These are phyloP conservation scores for Yamadazyma jaroonii DNA, from an alignment of 1,139 yeast species.

Conservation along the genomic window DNA sequence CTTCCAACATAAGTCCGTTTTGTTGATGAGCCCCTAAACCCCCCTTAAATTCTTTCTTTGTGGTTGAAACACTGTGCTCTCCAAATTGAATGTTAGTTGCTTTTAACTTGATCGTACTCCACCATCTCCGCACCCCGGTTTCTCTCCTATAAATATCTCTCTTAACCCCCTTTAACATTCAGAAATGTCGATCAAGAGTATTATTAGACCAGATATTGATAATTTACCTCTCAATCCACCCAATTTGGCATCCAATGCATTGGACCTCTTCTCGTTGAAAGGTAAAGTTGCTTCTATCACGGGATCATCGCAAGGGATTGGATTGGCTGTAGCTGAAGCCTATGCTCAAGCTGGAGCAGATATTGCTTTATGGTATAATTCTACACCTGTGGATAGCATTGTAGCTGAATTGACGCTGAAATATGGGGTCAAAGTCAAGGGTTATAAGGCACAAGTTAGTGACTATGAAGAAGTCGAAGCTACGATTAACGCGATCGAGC, in stretches of 20 bases:
- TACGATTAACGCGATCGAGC: constrained; percentile 12
- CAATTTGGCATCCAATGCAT: constrained; percentile 17
- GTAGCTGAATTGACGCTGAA: constrained; percentile 10
- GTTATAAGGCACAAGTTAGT: constrained; percentile 43
- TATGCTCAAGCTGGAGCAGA: constrained; percentile 26
- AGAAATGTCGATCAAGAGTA: neutral
- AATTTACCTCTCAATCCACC: constrained; percentile 13
- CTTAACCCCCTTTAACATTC: neutral
- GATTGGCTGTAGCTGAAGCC: constrained; percentile 29
- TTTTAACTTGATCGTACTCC: too few relatives aligned
- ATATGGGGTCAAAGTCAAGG: constrained; percentile 13
- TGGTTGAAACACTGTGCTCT: too few relatives aligned
- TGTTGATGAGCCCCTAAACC: too few relatives aligned
- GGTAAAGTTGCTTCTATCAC: constrained; percentile 30
- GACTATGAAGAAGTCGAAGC: constrained; percentile 21
- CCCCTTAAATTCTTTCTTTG: too few relatives aligned
- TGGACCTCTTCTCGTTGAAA: constrained; percentile 21
- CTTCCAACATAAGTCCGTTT: too few relatives aligned
- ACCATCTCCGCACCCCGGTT: neutral
- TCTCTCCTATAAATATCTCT: neutral
- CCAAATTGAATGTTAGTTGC: too few relatives aligned
- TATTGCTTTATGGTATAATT: constrained; percentile 20
- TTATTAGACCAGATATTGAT: constrained; percentile 2
- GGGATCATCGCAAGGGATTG: constrained; percentile 31
- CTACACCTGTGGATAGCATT: constrained; percentile 25